Base-by-base conservation (phyloP, 116 monocot genomes). In the Iris pallida region DNA sequence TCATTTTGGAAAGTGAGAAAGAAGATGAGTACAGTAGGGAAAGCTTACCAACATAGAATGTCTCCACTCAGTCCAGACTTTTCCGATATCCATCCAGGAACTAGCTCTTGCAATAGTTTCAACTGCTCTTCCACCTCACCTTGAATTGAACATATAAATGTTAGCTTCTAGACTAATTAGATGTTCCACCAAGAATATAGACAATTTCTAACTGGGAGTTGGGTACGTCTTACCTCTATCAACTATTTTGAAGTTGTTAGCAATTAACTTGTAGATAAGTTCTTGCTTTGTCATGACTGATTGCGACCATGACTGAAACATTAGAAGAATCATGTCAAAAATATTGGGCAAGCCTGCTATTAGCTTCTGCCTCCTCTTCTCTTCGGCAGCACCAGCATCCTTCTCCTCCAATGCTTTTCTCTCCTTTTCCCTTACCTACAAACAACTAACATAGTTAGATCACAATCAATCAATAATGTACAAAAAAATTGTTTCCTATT, bases 241-340 rank as follows among this genome's bases (percentile, higher is more conserved):
- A 62, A 80, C 72, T 51, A 92, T 80, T 54, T 75, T 89, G 16
- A 44, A 58, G 59, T 85, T 76, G 53, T 78, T 76, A 42, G 83
- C 19, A 70, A 90, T 72, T 65, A 98, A 81, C 80, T 92, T 92
- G 69, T 88, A 65, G 12, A 98, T 57, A 8, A 98, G 81, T 47
- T 93, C 90, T 66, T 92, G 85, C 75, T 86, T 98, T 42, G 90
- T 88, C 60, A 98, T 78, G 42, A 82, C 68, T 7, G 93, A 86
- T 59, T 81, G 63, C 2, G 72, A 75, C 13, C 67, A 46, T 60
- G 90, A 83, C 59, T 90, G 93, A 63, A 85, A 88, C 66, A 90
- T 75, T 15, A 92, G 83, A 63, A 79, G 78, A 45, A 98, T 84
- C 30, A 73, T 78, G 58, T 93, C 82, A 67, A 98, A 92, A 19